Evolutionary conservation across 257 asterid species (phyloP).

Genomic region (Echium plantagineum): DNA sequence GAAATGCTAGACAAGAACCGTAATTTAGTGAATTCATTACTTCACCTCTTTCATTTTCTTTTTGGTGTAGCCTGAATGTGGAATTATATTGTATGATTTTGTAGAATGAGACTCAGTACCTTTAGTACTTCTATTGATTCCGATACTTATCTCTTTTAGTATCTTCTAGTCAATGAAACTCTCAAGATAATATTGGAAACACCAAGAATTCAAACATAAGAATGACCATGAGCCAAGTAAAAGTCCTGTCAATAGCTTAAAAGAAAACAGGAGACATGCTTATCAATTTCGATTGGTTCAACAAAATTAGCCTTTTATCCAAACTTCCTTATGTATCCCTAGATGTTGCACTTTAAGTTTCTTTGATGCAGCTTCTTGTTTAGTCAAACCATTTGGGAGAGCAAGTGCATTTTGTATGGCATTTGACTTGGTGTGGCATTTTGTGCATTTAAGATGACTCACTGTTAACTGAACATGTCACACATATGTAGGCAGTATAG

Average conservation of each 20-base stretch:
- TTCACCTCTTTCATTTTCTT: background rate
- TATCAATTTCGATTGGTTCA: background rate
- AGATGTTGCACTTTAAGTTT: background rate
- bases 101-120: background rate
- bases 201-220: too few relatives aligned
- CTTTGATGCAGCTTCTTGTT: background rate
- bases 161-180: too few relatives aligned
- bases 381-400: too few relatives aligned
- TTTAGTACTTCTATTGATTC: background rate
- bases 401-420: too few relatives aligned
- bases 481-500: background rate
- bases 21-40: background rate
- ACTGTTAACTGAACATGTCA: background rate
- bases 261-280: too few relatives aligned
- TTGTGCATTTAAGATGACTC: background rate
- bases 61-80: background rate
- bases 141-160: too few relatives aligned
- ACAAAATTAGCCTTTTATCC: background rate
- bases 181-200: too few relatives aligned
- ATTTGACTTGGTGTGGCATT: too few relatives aligned
- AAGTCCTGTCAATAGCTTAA: too few relatives aligned
- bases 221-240: too few relatives aligned
- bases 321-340: background rate
- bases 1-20: too few relatives aligned
- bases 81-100: background rate